A percentile compares a stretch with the other conserved stretches of the same genome.
These are phyloP conservation scores for Begonia loranthoides DNA, from an alignment of 306 rosid species.

Conservation along the genomic window DNA sequence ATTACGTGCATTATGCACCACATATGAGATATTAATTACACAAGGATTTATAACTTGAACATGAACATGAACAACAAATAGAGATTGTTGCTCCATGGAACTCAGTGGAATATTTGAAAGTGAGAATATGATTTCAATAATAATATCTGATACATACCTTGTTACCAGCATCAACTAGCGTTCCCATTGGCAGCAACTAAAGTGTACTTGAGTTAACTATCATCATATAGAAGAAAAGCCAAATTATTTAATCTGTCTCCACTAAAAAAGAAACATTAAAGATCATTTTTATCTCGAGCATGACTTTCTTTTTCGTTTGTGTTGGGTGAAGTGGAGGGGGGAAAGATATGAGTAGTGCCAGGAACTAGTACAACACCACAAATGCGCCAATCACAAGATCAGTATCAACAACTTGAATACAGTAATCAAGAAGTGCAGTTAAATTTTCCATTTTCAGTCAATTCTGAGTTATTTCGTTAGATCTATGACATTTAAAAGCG, in stretches of 20 bases:
- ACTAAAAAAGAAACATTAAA: neutral
- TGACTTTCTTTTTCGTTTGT: too few species aligned
- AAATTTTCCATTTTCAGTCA: too few species aligned
- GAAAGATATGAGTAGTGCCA: neutral
- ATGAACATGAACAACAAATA: neutral
- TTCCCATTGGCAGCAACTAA: conserved; percentile 8
- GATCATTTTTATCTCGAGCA: too few species aligned
- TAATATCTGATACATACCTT: conserved; percentile 3
- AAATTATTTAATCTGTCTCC: neutral
- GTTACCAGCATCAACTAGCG: conserved; percentile 4
- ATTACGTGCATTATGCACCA: neutral
- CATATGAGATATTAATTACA: neutral
- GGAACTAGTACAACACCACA: neutral
- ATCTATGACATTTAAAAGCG: neutral
- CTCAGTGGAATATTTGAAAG: too few species aligned
- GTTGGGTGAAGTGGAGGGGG: neutral
- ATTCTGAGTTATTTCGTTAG: neutral
- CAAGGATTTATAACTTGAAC: neutral
- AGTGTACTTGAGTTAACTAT: neutral
- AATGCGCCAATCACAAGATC: neutral
- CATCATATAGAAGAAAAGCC: conserved; percentile 1
- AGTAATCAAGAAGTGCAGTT: too few species aligned
- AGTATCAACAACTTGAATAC: neutral
- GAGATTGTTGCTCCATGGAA: too few species aligned
- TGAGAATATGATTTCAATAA: too few species aligned